Evolutionary conservation across 768 basidiomycete species (phyloP).

Genomic region (Leccinum boreale): DNA sequence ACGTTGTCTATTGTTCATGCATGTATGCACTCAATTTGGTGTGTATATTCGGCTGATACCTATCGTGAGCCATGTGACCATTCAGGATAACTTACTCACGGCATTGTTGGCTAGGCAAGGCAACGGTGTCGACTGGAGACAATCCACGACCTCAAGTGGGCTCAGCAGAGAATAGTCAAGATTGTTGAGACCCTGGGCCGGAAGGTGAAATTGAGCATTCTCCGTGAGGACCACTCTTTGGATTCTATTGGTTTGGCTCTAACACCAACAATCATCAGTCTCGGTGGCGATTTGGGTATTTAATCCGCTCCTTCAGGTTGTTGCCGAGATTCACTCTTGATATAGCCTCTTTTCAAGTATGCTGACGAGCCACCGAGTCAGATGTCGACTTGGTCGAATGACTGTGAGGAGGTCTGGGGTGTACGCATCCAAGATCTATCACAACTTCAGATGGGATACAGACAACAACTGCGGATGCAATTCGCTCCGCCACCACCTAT

Average conservation of each 20-base stretch:
- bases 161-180: constrained; percentile 38
- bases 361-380: constrained; percentile 50
- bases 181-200: constrained; percentile 39
- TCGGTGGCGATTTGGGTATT: constrained; percentile 61
- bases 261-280: constrained; percentile 41
- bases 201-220: constrained; percentile 41
- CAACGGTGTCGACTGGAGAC: constrained; percentile 30
- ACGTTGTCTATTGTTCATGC: constrained; percentile 68
- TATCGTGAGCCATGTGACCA: neutral
- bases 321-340: constrained; percentile 11
- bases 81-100: neutral
- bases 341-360: constrained; percentile 66
- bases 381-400: constrained; percentile 56
- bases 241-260: constrained; percentile 26
- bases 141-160: constrained; percentile 29
- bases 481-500: constrained; percentile 27
- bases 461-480: constrained; percentile 16
- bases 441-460: constrained; percentile 20
- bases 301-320: constrained; percentile 24
- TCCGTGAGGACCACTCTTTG: constrained; percentile 41
- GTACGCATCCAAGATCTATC: constrained; percentile 51
- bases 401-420: constrained; percentile 68
- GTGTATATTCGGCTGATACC: constrained; percentile 27
- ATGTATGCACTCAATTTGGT: constrained; percentile 63
- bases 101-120: constrained; percentile 22